Conservation (phyloP, 176 grass and related monocot species). For the Canna indica region DNA sequence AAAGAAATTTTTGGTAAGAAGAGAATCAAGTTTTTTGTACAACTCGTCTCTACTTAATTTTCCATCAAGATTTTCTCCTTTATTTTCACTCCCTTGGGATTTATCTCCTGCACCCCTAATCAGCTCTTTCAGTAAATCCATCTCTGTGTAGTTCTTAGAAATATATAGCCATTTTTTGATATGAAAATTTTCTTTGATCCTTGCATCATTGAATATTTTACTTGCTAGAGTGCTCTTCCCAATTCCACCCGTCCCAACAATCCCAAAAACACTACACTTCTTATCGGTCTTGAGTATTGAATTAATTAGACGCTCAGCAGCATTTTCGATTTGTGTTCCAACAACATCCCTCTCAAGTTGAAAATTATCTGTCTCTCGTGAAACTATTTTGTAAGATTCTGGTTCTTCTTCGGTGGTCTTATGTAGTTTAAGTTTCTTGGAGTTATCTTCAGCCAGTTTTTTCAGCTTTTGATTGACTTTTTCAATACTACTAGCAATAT, state of each 20-base stretch:
- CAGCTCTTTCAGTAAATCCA: conserved; percentile 44
- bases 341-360: conserved; percentile 10
- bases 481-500: conserved; percentile 46
- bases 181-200: conserved; percentile 40
- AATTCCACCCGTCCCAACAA: conserved; percentile 45
- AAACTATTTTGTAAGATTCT: not conserved
- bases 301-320: conserved; percentile 34
- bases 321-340: conserved; percentile 37
- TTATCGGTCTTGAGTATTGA: conserved; percentile 54
- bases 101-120: conserved; percentile 30
- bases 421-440: not conserved
- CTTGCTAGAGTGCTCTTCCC: conserved; percentile 69
- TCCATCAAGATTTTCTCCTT: conserved; percentile 23
- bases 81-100: no score
- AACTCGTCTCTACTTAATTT: conserved; percentile 40
- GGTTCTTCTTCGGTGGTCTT: not conserved
- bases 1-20: conserved; percentile 50
- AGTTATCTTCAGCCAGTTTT: conserved; percentile 40
- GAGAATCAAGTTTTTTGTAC: conserved; percentile 25
- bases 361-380: not conserved
- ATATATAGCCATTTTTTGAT: conserved; percentile 53
- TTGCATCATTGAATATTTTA: conserved; percentile 49
- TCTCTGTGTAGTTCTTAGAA: conserved; percentile 38
- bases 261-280: no score
- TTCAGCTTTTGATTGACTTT: conserved; percentile 41